A percentile compares a stretch with the other conserved stretches of the same genome.
These are phyloP conservation scores for Cichorium intybus DNA, from an alignment of 140 eudicot species.

Conservation along the genomic window DNA sequence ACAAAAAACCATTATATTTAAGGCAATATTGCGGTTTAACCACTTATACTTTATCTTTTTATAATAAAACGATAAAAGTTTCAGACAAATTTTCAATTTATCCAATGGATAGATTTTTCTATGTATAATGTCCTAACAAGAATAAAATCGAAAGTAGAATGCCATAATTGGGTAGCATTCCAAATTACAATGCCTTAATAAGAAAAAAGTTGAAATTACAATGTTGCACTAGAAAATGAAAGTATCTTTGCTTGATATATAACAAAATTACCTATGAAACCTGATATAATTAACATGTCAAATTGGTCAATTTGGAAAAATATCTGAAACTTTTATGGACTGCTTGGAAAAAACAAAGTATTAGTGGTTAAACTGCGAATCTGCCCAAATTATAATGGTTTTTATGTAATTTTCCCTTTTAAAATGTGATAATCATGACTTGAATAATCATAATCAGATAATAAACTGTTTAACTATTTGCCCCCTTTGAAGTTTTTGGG, in stretches of 20 bases:
- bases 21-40: background rate
- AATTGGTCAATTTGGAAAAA: background rate
- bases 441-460: background rate
- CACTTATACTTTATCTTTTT: background rate
- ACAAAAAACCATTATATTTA: background rate
- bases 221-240: too few species aligned
- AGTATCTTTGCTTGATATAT: too few species aligned
- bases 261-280: background rate
- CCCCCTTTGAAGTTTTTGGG: background rate
- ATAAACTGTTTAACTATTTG: conserved; percentile 2
- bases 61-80: background rate
- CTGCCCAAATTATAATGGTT: background rate
- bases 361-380: background rate
- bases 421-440: background rate
- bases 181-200: too few species aligned
- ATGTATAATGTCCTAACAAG: too few species aligned
- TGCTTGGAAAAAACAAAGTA: background rate
- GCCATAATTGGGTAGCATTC: too few species aligned
- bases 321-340: background rate
- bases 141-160: too few species aligned
- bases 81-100: background rate
- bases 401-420: background rate
- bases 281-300: background rate
- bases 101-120: background rate
- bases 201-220: too few species aligned